phyloP scores from a whole-genome alignment of 1,284 basidiomycete species.

The Jaminaea rosea region DNA sequence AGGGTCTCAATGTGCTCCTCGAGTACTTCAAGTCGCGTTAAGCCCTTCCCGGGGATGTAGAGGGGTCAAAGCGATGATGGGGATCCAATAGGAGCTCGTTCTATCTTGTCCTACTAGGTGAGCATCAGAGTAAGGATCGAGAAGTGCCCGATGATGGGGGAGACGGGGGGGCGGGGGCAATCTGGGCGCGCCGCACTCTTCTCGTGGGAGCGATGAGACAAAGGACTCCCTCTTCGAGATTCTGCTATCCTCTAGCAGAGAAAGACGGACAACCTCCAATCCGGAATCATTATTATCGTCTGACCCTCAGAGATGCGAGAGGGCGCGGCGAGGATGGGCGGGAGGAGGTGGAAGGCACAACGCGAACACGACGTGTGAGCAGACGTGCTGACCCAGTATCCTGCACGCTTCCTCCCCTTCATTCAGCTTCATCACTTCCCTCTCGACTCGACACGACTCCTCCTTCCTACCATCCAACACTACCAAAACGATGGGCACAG shows the following conservation, averaged over 20 bases:
- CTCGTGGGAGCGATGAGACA: conserved; percentile 19
- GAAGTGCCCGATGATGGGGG: not conserved
- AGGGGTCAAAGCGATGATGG: not conserved
- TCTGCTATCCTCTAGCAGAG: conserved; percentile 8
- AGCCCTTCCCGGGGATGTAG: not conserved
- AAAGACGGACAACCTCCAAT: conserved; percentile 23
- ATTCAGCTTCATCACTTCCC: too few relatives aligned
- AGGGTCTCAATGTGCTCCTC: conserved; percentile 90
- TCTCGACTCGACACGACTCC: too few relatives aligned
- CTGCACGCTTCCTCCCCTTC: too few relatives aligned
- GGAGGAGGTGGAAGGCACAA: too few relatives aligned
- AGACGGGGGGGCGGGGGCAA: not conserved
- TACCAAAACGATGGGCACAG: too few relatives aligned
- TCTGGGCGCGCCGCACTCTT: not conserved
- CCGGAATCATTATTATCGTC: conserved; percentile 37
- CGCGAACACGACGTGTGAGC: too few relatives aligned
- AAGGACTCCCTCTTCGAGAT: conserved; percentile 40
- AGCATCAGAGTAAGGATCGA: not conserved
- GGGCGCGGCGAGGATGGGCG: too few relatives aligned
- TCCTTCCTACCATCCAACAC: too few relatives aligned
- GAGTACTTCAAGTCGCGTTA: conserved; percentile 89
- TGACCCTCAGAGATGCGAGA: conserved; percentile 14
- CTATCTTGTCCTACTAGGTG: not conserved
- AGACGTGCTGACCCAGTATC: too few relatives aligned
- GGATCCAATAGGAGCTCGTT: not conserved